These are phyloP conservation scores for Cylindrotheca closterium DNA, from an alignment of 108 stramenopile genomes.

Conservation along the genomic window DNA sequence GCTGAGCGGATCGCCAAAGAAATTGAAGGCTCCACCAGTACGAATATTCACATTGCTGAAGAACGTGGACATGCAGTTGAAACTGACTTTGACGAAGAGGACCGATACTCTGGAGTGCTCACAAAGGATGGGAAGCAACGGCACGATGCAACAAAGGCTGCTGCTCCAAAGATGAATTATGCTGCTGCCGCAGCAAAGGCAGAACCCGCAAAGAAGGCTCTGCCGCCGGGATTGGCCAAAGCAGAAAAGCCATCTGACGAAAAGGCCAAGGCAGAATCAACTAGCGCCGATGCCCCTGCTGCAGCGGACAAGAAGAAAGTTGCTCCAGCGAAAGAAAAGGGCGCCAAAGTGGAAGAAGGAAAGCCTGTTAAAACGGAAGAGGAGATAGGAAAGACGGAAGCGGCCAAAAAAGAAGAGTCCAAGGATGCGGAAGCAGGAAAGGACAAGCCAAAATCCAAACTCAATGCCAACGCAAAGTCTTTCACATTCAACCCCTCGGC, in stretches of 20 bases:
- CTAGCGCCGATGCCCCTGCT: neutral
- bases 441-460: constrained; percentile 55
- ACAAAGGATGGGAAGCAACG: constrained; percentile 56
- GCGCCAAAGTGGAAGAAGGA: neutral
- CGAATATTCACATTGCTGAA: constrained; percentile 91
- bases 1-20: constrained; percentile 91
- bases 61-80: constrained; percentile 83
- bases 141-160: constrained; percentile 25
- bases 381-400: constrained; percentile 2
- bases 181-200: constrained; percentile 45
- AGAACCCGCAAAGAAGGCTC: constrained; percentile 27
- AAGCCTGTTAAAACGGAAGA: constrained; percentile 4
- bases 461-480: constrained; percentile 80
- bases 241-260: constrained; percentile 7
- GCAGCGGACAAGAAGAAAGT: neutral
- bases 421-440: constrained; percentile 12
- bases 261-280: constrained; percentile 3
- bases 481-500: constrained; percentile 80
- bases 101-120: constrained; percentile 84
- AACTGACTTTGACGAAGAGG: constrained; percentile 87
- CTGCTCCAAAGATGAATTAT: constrained; percentile 46
- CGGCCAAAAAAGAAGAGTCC: constrained; percentile 6
- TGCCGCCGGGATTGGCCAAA: constrained; percentile 21
- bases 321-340: constrained; percentile 11
- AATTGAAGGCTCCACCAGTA: constrained; percentile 76